Evolutionary conservation across 441 rosid species (phyloP), one percentile per base, ranked within the genome.

Genomic region (Populus trichocarpa): DNA sequence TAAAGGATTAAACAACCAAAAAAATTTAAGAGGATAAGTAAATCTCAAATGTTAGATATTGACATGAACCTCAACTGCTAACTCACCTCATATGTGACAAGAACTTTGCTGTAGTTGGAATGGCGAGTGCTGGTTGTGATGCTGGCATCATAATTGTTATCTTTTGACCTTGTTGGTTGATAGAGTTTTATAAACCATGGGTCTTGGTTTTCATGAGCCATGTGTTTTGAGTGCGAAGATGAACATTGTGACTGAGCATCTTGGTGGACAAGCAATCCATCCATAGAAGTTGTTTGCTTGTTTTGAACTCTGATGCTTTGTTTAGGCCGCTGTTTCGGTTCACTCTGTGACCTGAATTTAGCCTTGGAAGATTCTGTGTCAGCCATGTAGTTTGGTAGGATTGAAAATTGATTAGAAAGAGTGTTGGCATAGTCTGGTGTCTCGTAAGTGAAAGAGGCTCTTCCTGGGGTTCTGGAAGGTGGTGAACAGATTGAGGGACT

Each of bases 331-430:
- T 83, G 92, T 78, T 81, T 91, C 0, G 93, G 93, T 82, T 89
- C 93, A n/a, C 93, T 91, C 63, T 84, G 89, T 7, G 91, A 91
- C 80, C 92, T 82, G 77, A 79, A 70, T 79, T 89, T 91, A 5
- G 90, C 93, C 81, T 59, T 85, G 8, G 91, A 91, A 10, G 96
- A 89, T 79, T 87, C 79, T 33, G 93, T 89, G 69, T 84, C 81
- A 20, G 84, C 83, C 96, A 89, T 89, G 81, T 87, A 91, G 69
- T 80, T 87, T 33, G 90, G 93, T 13, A 28, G 57, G 72, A 33
- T 14, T 2, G 74, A 59, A 8, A 32, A 38, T 18, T 76, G 77
- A 72, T 70, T 68, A 71, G 76, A 71, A 6, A 69, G 71, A 61
- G 77, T 50, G 22, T 32, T 75, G 20, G 22, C 28, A 26, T 76